Percentiles rank a stretch among this genome's conserved stretches.
Conservation (phyloP, 805 yeast species). For the Isabelozyma rhagii region DNA sequence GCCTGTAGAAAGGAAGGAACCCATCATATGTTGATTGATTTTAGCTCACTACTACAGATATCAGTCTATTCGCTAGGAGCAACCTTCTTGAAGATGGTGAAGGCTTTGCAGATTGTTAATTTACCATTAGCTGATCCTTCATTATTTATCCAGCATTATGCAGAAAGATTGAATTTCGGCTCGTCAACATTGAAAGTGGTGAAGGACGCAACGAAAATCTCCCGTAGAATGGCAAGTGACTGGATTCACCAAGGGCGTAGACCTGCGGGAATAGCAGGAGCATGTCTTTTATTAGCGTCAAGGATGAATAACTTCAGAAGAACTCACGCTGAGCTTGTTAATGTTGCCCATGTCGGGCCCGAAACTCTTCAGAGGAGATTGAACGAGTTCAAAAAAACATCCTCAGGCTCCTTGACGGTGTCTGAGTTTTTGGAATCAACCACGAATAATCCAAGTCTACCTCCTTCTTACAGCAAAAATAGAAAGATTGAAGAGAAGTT, state of each 20-base stretch:
- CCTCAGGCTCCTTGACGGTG: conserved; percentile 71
- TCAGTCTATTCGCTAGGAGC: conserved; percentile 95
- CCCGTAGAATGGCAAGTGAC: conserved; percentile 87
- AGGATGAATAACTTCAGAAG: conserved; percentile 94
- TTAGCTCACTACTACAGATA: conserved; percentile 83
- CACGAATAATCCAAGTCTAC: conserved; percentile 47
- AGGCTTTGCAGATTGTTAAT: conserved; percentile 68
- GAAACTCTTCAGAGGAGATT: conserved; percentile 88
- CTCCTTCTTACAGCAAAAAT: conserved; percentile 78
- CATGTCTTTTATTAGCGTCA: conserved; percentile 88
- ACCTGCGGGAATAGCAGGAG: conserved; percentile 99
- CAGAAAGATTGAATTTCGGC: conserved; percentile 82
- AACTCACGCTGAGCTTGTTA: conserved; percentile 89
- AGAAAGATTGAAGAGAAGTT: conserved; percentile 47
- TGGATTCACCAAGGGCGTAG: conserved; percentile 97
- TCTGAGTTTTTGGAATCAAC: conserved; percentile 62
- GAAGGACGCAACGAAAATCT: conserved; percentile 81
- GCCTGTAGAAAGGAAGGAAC: conserved; percentile 92
- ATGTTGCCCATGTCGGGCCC: conserved; percentile 92
- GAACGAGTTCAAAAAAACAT: conserved; percentile 79
- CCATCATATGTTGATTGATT: conserved; percentile 94
- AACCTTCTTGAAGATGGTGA: conserved; percentile 90
- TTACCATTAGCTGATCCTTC: conserved; percentile 94
- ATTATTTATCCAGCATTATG: conserved; percentile 88
- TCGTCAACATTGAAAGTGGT: conserved; percentile 69